Conservation (phyloP, 768 basidiomycete genomes). For the Harrya chromipes region DNA sequence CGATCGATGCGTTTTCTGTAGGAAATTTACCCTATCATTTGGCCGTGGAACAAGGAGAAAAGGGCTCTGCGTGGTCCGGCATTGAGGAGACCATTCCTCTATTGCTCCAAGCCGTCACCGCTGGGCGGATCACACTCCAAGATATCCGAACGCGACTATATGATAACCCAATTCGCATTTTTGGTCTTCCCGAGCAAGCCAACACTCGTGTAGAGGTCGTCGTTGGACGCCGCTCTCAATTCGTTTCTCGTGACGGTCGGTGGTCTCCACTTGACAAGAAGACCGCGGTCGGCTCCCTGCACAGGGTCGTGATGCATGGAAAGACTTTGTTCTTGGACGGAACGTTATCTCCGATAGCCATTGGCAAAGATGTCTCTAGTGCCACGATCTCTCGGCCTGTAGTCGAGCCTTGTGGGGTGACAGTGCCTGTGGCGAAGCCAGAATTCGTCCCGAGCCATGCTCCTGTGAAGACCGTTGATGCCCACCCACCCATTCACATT, state of each 20-base stretch:
- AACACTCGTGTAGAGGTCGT: conserved; percentile 93
- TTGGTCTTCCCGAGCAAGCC: conserved; percentile 81
- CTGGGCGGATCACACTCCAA: conserved; percentile 75
- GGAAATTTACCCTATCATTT: conserved; percentile 81
- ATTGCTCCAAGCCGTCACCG: conserved; percentile 78
- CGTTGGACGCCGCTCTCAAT: conserved; percentile 67
- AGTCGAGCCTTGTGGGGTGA: conserved; percentile 27
- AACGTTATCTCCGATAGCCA: conserved; percentile 51
- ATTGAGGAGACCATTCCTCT: conserved; percentile 86
- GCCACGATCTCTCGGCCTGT: conserved; percentile 46
- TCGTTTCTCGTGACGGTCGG: conserved; percentile 43
- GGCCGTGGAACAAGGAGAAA: conserved; percentile 57
- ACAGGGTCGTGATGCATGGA: conserved; percentile 88
- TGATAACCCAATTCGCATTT: conserved; percentile 91
- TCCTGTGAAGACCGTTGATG: conserved; percentile 31
- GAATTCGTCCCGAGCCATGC: conserved; percentile 31
- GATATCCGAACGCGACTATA: conserved; percentile 81
- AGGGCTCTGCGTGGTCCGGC: conserved; percentile 69
- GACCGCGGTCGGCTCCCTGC: conserved; percentile 68
- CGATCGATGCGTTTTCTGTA: conserved; percentile 89
- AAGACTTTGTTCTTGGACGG: conserved; percentile 92
- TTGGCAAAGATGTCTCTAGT: conserved; percentile 72
- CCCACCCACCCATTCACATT: conserved; percentile 14
- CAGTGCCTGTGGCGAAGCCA: conserved; percentile 19
- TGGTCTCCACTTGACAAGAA: conserved; percentile 85